Evolutionary conservation across 2,329 filamentous ascomycete genomes (phyloP), one percentile per base, ranked within the genome.

Genomic region (Sphaerostilbella broomeana): DNA sequence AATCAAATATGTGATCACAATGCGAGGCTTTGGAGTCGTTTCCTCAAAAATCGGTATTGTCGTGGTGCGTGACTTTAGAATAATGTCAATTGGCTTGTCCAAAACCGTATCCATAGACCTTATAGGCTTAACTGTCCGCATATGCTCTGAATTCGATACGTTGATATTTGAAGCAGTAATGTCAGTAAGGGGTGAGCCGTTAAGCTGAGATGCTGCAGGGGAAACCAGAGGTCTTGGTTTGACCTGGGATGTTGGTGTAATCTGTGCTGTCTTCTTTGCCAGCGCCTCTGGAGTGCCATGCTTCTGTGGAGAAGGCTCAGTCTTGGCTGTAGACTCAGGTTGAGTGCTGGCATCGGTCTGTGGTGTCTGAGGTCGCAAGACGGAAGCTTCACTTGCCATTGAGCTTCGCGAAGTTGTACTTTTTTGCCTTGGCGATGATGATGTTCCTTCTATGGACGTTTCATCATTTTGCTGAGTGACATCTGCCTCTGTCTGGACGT

Each of bases 31-130:
- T 2, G 88, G 85, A 1, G 75, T 80, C 1, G 75, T 77, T 18
- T 86, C 79, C 58, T 94, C 85, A 29, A 86, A 77, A n/a, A 79
- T 65, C 0, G 76, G 73, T 18, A 79, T 69, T 2, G 77, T 72
- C 55, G 82, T 69, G 22, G 82, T 84, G 44, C 89, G 81, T 33
- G 88, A 86, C 63, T 94, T 90, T 43, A 94, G 70, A 34, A 94
- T 80, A 50, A 97, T 95, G 54, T 95, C 90, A 82, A 95, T 89
- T 0, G 90, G 90, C 59, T 79, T 86, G 56, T 95, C 88, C 50
- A 95, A 64, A 42, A 86, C 70, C 1, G 86, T 85, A 51, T 86
- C 77, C 64, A 86, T 79, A 2, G 86, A 72, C 49, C 81, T 85
- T 54, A 90, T 76, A 26, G 84, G 83, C 59, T 84, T 84, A 31